phyloP scores from a whole-genome alignment of 176 grass and related monocot species.

The Bothriochloa decipiens region DNA sequence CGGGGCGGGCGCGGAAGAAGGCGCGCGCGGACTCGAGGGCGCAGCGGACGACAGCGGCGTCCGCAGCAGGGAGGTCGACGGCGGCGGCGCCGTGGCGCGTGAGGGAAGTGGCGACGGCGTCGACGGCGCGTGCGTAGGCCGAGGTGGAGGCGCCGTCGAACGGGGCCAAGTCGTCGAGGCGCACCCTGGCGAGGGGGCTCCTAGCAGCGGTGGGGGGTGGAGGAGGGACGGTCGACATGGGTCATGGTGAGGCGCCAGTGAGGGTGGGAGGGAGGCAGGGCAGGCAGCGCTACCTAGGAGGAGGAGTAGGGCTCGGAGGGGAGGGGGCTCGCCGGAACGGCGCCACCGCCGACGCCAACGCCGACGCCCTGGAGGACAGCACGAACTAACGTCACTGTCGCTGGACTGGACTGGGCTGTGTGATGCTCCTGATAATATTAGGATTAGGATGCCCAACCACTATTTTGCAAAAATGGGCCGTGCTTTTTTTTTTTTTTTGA shows the following conservation, averaged over 20 bases:
- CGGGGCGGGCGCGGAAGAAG: slow-evolving; percentile 54
- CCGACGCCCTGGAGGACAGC: background rate
- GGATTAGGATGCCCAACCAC: background rate
- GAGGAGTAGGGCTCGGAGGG: slow-evolving; percentile 21
- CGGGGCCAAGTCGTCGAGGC: slow-evolving; percentile 57
- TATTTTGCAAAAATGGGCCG: background rate
- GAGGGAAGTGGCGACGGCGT: slow-evolving; percentile 60
- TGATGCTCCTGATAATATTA: background rate
- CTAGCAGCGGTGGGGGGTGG: background rate
- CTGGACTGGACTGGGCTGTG: background rate
- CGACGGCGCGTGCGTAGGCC: slow-evolving; percentile 48
- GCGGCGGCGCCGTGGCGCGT: slow-evolving; percentile 65
- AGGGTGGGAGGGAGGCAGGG: background rate
- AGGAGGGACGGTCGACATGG: slow-evolving; percentile 34
- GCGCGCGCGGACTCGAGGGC: slow-evolving; percentile 66
- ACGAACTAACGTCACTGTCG: background rate
- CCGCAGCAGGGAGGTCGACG: slow-evolving; percentile 54
- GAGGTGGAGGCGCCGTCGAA: slow-evolving; percentile 54
- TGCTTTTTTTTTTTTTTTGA: too few species aligned
- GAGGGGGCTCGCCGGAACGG: slow-evolving; percentile 34
- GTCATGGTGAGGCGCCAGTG: slow-evolving; percentile 25
- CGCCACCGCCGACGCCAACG: background rate
- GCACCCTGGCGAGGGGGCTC: slow-evolving; percentile 48
- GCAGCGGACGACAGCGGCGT: slow-evolving; percentile 64
- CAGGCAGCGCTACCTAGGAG: background rate